Evolutionary conservation across 2,329 filamentous ascomycete species (phyloP).

Genomic region (Phialemonium atrogriseum): DNA sequence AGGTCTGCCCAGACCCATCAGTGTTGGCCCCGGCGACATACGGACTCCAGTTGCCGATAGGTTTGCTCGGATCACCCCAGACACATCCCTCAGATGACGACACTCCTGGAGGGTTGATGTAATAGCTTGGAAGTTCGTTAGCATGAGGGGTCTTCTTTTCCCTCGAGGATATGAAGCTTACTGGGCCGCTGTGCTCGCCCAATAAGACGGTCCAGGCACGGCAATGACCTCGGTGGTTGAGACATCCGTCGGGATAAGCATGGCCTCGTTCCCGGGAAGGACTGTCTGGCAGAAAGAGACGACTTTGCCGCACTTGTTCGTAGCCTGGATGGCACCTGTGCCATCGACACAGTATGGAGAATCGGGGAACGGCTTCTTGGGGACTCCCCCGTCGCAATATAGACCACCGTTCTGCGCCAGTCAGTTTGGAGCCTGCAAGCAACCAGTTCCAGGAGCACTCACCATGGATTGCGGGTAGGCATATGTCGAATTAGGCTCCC

Average conservation of each 20-base stretch:
- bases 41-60: slow-evolving; percentile 68
- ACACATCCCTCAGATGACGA: slow-evolving; percentile 52
- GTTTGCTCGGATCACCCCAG: slow-evolving; percentile 57
- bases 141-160: slow-evolving; percentile 3
- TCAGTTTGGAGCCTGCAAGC: not conserved
- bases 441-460: slow-evolving; percentile 18
- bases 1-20: slow-evolving; percentile 55
- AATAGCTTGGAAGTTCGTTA: slow-evolving; percentile 44
- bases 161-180: slow-evolving; percentile 33
- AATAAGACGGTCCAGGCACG: slow-evolving; percentile 63
- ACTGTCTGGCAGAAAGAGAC: slow-evolving; percentile 75
- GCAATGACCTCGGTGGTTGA: slow-evolving; percentile 49
- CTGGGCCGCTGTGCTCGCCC: slow-evolving; percentile 67
- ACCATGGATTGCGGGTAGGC: slow-evolving; percentile 65
- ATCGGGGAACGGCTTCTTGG: slow-evolving; percentile 60
- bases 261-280: slow-evolving; percentile 69
- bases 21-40: slow-evolving; percentile 73
- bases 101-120: slow-evolving; percentile 68
- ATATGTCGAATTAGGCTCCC: slow-evolving; percentile 65
- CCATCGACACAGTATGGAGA: slow-evolving; percentile 64
- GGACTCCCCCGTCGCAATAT: slow-evolving; percentile 60
- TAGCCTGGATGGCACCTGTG: slow-evolving; percentile 53
- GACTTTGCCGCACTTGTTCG: slow-evolving; percentile 54
- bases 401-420: slow-evolving; percentile 59
- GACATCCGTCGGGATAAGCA: slow-evolving; percentile 73